These are phyloP conservation scores for Gossypium sturtianum DNA, from an alignment of 345 rosid genomes.

Conservation along the genomic window DNA sequence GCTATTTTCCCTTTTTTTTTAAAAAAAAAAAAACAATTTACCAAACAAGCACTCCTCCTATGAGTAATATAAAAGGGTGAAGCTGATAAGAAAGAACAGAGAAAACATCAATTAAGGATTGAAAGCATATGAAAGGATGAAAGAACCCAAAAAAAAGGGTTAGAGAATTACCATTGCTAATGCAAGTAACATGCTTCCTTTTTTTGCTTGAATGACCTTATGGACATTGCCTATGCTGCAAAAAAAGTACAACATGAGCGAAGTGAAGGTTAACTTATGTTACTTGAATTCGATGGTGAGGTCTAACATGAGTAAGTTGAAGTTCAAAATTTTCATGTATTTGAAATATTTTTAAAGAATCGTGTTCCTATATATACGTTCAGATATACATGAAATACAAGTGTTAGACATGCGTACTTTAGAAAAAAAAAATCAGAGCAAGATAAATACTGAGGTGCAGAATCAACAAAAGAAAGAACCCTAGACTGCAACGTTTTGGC, in stretches of 20 bases:
- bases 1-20: neutral
- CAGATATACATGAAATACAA: too few relatives aligned
- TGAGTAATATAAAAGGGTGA: conserved; percentile 62
- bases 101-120: conserved; percentile 9
- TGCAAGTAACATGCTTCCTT: conserved; percentile 83
- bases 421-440: too few relatives aligned
- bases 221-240: conserved; percentile 67
- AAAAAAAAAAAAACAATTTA: conserved; percentile 21
- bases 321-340: too few relatives aligned
- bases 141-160: neutral
- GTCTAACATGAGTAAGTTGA: too few relatives aligned
- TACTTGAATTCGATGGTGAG: neutral
- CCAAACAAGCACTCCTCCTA: conserved; percentile 85
- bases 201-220: conserved; percentile 74
- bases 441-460: neutral
- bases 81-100: conserved; percentile 46
- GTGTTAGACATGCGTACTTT: too few relatives aligned
- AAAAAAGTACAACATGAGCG: conserved; percentile 10
- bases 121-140: neutral
- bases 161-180: conserved; percentile 69
- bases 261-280: conserved; percentile 1
- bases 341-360: too few relatives aligned
- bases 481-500: neutral
- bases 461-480: conserved; percentile 4
- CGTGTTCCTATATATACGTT: too few relatives aligned